A percentile compares a stretch with the other conserved stretches of the same genome.
phyloP scores from a whole-genome alignment of 805 yeast species.

The Suhomyces sp. region DNA sequence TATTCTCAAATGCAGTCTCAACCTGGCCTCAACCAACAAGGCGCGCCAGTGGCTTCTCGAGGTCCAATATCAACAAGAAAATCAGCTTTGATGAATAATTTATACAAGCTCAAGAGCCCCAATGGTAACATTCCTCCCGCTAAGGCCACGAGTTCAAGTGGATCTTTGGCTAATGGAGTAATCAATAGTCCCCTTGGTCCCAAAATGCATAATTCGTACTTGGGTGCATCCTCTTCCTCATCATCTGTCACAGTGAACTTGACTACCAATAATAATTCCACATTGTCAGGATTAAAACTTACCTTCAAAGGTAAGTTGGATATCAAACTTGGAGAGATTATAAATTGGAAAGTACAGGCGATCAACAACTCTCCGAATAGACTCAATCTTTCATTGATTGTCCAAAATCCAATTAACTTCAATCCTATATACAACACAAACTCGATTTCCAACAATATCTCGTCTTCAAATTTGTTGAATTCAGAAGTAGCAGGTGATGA shows the following conservation, averaged over 20 bases:
- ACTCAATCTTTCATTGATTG: slow-evolving; percentile 51
- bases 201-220: background rate
- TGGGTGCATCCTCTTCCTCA: slow-evolving; percentile 18
- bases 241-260: slow-evolving; percentile 39
- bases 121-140: slow-evolving; percentile 1
- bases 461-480: slow-evolving; percentile 19
- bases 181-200: background rate
- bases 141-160: slow-evolving; percentile 3
- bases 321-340: slow-evolving; percentile 58
- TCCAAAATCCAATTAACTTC: slow-evolving; percentile 26
- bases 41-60: background rate
- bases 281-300: slow-evolving; percentile 44
- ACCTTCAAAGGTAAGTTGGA: slow-evolving; percentile 63
- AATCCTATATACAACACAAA: slow-evolving; percentile 19
- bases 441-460: slow-evolving; percentile 10
- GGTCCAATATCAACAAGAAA: slow-evolving; percentile 14
- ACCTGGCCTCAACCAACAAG: slow-evolving; percentile 9
- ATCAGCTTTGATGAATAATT: slow-evolving; percentile 22
- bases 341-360: slow-evolving; percentile 64
- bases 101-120: slow-evolving; percentile 17
- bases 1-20: slow-evolving; percentile 24
- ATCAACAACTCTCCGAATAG: slow-evolving; percentile 56
- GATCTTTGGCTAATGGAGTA: slow-evolving; percentile 4
- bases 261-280: slow-evolving; percentile 25
- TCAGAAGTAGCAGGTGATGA: slow-evolving; percentile 8